Evolutionary conservation across 2,329 filamentous ascomycete genomes (phyloP).

Genomic region (Coniochaeta sp.): DNA sequence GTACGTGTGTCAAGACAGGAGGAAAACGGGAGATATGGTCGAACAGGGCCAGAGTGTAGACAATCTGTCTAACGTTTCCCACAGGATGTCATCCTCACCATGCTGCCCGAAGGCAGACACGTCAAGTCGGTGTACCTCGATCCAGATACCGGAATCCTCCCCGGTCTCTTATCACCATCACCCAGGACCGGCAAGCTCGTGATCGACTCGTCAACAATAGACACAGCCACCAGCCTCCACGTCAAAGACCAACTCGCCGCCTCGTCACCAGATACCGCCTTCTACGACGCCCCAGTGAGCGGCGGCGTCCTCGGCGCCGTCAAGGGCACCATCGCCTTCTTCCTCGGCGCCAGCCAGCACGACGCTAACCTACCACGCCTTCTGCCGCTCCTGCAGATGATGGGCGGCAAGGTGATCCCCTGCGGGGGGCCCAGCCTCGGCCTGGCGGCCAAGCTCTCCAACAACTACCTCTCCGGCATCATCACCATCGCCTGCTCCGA

Average conservation of each 20-base stretch:
- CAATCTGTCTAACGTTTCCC: no score
- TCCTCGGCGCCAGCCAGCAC: conserved; percentile 20
- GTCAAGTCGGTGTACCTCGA: conserved; percentile 55
- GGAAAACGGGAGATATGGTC: no score
- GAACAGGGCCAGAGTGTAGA: no score
- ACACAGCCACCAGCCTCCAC: conserved; percentile 42
- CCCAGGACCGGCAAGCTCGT: conserved; percentile 35
- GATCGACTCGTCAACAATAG: conserved; percentile 68
- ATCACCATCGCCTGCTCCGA: conserved; percentile 52
- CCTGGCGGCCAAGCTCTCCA: conserved; percentile 50
- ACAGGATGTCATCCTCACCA: conserved; percentile 52
- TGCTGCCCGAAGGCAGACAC: conserved; percentile 60
- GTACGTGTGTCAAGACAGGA: conserved; percentile 11
- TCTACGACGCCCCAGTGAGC: conserved; percentile 28
- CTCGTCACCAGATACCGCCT: conserved; percentile 10
- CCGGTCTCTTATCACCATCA: conserved; percentile 15
- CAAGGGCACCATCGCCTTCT: conserved; percentile 25
- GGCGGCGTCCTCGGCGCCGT: conserved; percentile 24
- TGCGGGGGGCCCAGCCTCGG: conserved; percentile 49
- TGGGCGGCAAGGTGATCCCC: conserved; percentile 46
- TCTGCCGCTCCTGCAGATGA: conserved; percentile 34
- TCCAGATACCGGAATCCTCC: conserved; percentile 36
- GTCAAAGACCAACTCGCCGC: conserved; percentile 24
- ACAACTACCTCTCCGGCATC: conserved; percentile 52
- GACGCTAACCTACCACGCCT: conserved; percentile 33